These are phyloP conservation scores for Suhomyces xylopsoci DNA, from an alignment of 805 yeast genomes.

Conservation along the genomic window DNA sequence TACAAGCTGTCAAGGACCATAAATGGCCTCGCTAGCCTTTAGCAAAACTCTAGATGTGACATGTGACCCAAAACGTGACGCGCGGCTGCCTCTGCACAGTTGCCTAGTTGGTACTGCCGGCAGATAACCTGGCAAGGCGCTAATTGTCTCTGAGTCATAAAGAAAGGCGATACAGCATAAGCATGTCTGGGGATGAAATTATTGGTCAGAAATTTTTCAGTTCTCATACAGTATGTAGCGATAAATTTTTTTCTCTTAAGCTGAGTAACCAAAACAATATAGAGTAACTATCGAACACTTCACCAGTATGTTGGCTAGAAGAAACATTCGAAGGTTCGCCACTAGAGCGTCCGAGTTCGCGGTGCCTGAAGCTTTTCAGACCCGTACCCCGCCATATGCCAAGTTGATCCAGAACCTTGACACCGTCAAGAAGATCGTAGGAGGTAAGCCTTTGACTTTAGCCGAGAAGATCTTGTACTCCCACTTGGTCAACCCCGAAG, in stretches of 20 bases:
- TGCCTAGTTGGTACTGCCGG: slow-evolving; percentile 1
- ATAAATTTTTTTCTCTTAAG: background rate
- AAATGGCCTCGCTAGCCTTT: background rate
- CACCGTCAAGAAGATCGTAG: slow-evolving; percentile 61
- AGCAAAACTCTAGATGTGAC: background rate
- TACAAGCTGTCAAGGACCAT: background rate
- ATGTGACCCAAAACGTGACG: background rate
- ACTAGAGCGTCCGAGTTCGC: slow-evolving; percentile 25
- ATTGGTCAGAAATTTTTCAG: slow-evolving; percentile 1
- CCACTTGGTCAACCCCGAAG: slow-evolving; percentile 87
- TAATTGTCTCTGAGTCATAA: slow-evolving; percentile 2
- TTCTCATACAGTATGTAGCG: background rate
- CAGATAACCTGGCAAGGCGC: slow-evolving; percentile 1
- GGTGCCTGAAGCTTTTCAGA: slow-evolving; percentile 58
- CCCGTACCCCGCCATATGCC: slow-evolving; percentile 86
- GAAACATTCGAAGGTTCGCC: slow-evolving; percentile 26
- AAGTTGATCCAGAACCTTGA: slow-evolving; percentile 64
- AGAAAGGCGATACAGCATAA: slow-evolving; percentile 1
- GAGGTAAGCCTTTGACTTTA: slow-evolving; percentile 74
- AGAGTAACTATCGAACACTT: background rate
- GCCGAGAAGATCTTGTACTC: slow-evolving; percentile 95
- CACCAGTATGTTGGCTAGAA: slow-evolving; percentile 5
- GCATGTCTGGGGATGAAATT: background rate
- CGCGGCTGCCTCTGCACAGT: background rate
- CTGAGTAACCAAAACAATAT: background rate